A percentile compares a stretch with the other conserved stretches of the same genome.
Conservation (phyloP, 2,329 filamentous ascomycete genomes). For the Dactylellina leptospora region DNA sequence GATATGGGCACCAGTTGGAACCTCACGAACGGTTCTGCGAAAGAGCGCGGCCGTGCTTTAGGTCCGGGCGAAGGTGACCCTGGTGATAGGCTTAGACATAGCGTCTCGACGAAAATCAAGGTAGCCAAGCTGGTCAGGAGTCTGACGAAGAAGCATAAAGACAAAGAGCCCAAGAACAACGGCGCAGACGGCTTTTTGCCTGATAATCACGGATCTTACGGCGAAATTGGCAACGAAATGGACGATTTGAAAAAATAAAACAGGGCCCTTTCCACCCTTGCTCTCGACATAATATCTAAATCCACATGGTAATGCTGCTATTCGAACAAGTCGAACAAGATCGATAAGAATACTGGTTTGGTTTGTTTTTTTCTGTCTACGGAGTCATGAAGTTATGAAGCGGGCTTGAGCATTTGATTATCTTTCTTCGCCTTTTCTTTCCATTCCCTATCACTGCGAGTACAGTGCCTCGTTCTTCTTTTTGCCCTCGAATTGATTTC, state of each 20-base stretch:
- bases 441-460: constrained; percentile 3
- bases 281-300: no score
- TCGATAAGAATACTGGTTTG: no score
- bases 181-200: constrained; percentile 42
- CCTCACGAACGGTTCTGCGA: constrained; percentile 16
- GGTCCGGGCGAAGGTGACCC: constrained; percentile 40
- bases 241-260: constrained; percentile 46
- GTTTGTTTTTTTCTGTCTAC: constrained; percentile 28
- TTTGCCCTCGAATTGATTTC: not conserved
- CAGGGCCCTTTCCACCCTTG: no score
- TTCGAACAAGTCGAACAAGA: no score
- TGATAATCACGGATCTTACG: constrained; percentile 22
- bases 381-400: constrained; percentile 53
- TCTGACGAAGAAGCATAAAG: constrained; percentile 51
- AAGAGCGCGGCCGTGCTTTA: constrained; percentile 32
- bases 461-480: not conserved
- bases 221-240: constrained; percentile 45
- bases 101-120: constrained; percentile 47
- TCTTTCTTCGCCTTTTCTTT: constrained; percentile 14
- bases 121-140: constrained; percentile 37
- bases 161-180: constrained; percentile 41
- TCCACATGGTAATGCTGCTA: no score
- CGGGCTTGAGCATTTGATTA: not conserved
- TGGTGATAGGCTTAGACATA: constrained; percentile 32
- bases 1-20: constrained; percentile 45